These are phyloP conservation scores for Rhododendron griersonianum DNA, from an alignment of 148 eudicot species.

Conservation along the genomic window DNA sequence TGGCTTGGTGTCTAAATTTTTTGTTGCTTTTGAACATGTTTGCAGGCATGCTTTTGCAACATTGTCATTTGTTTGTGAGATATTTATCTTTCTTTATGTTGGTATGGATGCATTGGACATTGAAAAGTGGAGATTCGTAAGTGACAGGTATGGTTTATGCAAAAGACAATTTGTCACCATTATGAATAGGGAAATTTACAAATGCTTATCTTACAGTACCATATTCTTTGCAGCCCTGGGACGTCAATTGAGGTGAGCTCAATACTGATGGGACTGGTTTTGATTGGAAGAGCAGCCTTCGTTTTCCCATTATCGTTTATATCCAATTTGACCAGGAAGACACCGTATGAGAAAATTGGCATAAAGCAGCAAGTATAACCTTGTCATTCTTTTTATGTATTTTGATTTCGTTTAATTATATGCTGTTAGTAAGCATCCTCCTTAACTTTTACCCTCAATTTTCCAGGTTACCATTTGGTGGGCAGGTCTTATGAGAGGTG, in stretches of 20 bases:
- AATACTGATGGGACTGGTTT: slow-evolving; percentile 51
- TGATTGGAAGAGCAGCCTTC: slow-evolving; percentile 81
- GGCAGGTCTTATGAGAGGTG: slow-evolving; percentile 93
- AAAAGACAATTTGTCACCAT: neutral
- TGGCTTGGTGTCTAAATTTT: neutral
- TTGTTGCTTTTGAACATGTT: neutral
- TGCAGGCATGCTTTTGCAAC: slow-evolving; percentile 55
- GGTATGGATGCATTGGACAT: slow-evolving; percentile 54
- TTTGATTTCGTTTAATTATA: neutral
- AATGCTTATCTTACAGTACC: neutral
- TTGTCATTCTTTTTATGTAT: slow-evolving; percentile 3
- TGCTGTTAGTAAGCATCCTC: neutral
- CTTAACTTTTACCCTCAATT: neutral
- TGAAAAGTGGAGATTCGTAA: slow-evolving; percentile 37
- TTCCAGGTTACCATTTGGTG: slow-evolving; percentile 74
- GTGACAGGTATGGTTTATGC: slow-evolving; percentile 25
- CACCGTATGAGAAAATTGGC: slow-evolving; percentile 42
- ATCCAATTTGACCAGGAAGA: slow-evolving; percentile 66
- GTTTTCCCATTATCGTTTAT: slow-evolving; percentile 70
- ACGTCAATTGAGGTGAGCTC: slow-evolving; percentile 59
- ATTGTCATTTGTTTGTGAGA: slow-evolving; percentile 39
- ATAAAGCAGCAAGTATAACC: slow-evolving; percentile 57
- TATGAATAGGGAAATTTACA: slow-evolving; percentile 14
- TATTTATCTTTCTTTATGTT: slow-evolving; percentile 41
- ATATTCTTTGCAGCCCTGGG: slow-evolving; percentile 41